Evolutionary conservation across 345 rosid species (phyloP), one percentile per base, ranked within the genome.

Genomic region (Bruguiera sexangula): DNA sequence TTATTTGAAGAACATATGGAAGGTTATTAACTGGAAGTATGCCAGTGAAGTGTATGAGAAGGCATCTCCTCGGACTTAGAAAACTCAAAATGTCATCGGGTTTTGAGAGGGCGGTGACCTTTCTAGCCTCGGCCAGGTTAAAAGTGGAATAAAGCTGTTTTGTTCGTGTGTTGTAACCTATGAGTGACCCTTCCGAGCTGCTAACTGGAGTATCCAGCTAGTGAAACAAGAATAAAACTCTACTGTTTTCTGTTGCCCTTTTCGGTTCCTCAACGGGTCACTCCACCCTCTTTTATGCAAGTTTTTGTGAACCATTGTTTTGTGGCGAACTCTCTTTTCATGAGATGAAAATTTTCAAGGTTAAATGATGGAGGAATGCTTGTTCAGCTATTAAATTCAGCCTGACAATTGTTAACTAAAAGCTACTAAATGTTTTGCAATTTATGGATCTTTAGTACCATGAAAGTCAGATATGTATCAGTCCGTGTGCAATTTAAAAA

Each of bases 1-100:
- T 37, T 95, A 92, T 77, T 81, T 88, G 73, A 95, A 95, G 89
- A 92, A 90, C 83, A 85, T 95, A 52, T 95, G 99, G 99, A 90
- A 83, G 67, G 95, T 94, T 51, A 80, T 95, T 61, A 88, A 90
- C 84, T 95, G 99, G 98, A 90, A 90, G 69, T 86, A 87, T 77
- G 97, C 96, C 0, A 76, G 86, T 64, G 83, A 85, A 31, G 76
- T 86, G 64, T 92, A 87, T 26, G 85, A 83, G 8, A 85, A 83
- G 72, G 90, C 88, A 78, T 74, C 73, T 79, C 68, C 83, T 39
- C 81, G 78, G 84, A 76, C 71, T 71, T 10, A 48, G 70, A 64
- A 63, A 36, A 36, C 36, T 30, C 16, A 6, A 43, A 7, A 24
- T 24, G 30, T 24, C 60, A 11, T 24, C 16, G 18, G 60, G 18